Evolutionary conservation across 345 rosid species (phyloP).

Genomic region (Aethionema arabicum): DNA sequence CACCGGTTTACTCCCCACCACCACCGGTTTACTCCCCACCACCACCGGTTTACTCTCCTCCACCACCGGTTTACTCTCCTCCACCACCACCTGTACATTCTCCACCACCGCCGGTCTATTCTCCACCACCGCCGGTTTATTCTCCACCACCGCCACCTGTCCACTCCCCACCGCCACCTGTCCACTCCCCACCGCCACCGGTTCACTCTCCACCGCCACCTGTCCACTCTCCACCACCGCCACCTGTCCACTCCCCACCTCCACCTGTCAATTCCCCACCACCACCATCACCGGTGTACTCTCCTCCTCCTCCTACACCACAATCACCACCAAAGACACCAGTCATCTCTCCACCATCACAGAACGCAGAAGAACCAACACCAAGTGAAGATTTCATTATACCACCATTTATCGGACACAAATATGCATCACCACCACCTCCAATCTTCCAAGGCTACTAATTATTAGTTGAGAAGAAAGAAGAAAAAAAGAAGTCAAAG

Average conservation of each 20-base stretch:
- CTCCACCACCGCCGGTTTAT: conserved; percentile 25
- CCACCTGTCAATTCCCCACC: conserved; percentile 25
- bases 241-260: conserved; percentile 21
- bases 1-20: conserved; percentile 29
- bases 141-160: conserved; percentile 24
- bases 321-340: conserved; percentile 33
- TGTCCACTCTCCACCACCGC: conserved; percentile 5
- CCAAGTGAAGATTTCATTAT: conserved; percentile 39
- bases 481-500: neutral
- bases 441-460: conserved; percentile 74
- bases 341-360: conserved; percentile 12
- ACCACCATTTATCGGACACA: conserved; percentile 60
- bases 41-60: conserved; percentile 16
- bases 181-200: conserved; percentile 26
- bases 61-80: neutral
- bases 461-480: conserved; percentile 15
- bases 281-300: conserved; percentile 2
- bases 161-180: conserved; percentile 29
- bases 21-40: conserved; percentile 17
- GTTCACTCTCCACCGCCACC: conserved; percentile 29
- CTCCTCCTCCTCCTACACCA: conserved; percentile 26
- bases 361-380: conserved; percentile 34
- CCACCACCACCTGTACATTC: conserved; percentile 12
- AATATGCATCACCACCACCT: conserved; percentile 81
- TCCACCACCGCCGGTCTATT: conserved; percentile 25